Evolutionary conservation across 148 eudicot genomes (phyloP).

Genomic region (Heliamphora exappendiculata): DNA sequence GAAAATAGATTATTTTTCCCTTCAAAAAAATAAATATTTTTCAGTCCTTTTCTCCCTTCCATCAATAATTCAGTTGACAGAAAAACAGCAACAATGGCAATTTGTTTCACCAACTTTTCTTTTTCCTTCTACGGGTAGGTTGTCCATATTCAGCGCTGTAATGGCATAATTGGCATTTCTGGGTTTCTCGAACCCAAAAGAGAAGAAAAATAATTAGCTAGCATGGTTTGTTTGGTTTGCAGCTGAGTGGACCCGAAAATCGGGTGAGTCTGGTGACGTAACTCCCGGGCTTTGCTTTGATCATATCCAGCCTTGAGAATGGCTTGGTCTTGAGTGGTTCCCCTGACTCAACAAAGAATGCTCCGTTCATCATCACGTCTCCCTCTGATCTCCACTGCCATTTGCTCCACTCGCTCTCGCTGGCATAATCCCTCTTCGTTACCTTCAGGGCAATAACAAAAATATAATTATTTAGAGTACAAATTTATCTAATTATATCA

Average conservation of each 20-base stretch:
- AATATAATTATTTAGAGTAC: no score
- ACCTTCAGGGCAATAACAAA: no score
- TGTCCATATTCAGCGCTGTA: background rate
- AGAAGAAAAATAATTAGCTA: background rate
- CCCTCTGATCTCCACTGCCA: slow-evolving; percentile 14
- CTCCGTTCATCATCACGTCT: slow-evolving; percentile 10
- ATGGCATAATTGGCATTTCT: background rate
- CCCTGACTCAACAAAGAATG: slow-evolving; percentile 6
- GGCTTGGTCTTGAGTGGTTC: background rate
- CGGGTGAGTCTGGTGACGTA: slow-evolving; percentile 6
- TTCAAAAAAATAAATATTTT: background rate
- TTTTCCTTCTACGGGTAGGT: background rate
- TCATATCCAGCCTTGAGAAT: slow-evolving; percentile 1
- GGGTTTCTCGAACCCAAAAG: background rate
- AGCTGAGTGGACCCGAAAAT: slow-evolving; percentile 1
- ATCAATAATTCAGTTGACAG: background rate
- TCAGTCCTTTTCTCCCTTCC: background rate
- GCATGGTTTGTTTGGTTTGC: background rate
- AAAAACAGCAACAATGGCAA: background rate
- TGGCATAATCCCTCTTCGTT: background rate
- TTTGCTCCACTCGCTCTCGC: background rate
- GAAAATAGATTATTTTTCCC: no score
- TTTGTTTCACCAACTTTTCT: background rate
- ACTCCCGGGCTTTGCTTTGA: background rate
- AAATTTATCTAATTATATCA: no score